Evolutionary conservation across 257 asterid genomes (phyloP).

Genomic region (Jacaranda mimosifolia): DNA sequence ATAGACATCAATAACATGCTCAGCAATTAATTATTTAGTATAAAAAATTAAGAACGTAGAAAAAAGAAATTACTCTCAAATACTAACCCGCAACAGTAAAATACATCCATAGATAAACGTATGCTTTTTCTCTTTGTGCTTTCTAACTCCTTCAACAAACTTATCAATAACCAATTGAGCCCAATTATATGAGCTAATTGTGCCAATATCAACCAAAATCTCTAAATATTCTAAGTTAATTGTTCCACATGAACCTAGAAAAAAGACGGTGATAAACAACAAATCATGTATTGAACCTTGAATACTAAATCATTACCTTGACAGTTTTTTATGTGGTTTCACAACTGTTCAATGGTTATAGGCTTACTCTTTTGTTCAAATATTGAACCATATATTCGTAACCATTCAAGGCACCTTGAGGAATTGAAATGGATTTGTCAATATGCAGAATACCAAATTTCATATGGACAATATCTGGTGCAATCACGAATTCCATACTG

Average conservation of each 20-base stretch:
- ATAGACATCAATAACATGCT: no score
- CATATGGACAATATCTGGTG: no score
- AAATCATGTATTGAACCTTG: not conserved
- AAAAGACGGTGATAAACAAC: not conserved
- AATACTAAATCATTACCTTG: not conserved
- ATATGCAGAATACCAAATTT: not conserved
- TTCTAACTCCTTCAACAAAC: not conserved
- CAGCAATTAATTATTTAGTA: no score
- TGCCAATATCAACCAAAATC: not conserved
- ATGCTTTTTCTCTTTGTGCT: not conserved
- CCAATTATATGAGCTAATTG: not conserved
- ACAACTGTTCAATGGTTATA: not conserved
- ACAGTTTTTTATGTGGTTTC: not conserved
- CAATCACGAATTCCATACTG: not conserved
- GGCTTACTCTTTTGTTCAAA: not conserved
- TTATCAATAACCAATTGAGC: not conserved
- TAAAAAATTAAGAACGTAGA: not conserved
- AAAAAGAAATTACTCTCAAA: not conserved
- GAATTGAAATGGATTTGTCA: not conserved
- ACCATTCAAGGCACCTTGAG: not conserved
- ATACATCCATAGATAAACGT: not conserved
- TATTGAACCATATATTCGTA: not conserved
- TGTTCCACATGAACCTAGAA: not conserved
- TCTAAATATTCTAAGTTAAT: not conserved
- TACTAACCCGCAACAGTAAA: not conserved